phyloP scores from a whole-genome alignment of 2,329 filamentous ascomycete genomes.

The Penicillium corylophilum region DNA sequence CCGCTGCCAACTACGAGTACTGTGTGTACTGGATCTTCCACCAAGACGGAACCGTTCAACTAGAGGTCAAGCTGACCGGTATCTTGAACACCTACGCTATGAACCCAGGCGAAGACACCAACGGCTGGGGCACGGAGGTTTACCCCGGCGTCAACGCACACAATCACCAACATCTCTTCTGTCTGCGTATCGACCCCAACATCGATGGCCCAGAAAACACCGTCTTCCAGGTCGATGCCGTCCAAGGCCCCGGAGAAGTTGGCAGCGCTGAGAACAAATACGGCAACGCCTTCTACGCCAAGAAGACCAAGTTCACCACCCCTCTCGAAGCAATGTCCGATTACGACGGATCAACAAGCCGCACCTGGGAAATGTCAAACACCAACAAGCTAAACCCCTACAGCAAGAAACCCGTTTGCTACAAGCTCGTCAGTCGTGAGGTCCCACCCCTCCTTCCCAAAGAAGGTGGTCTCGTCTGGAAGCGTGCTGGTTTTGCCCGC shows the following conservation, averaged over 20 bases:
- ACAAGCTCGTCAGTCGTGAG: constrained; percentile 87
- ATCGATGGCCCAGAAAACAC: constrained; percentile 84
- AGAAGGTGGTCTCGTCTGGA: constrained; percentile 79
- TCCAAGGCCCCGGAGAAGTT: constrained; percentile 67
- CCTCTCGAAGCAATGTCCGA: constrained; percentile 69
- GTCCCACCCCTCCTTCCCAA: constrained; percentile 77
- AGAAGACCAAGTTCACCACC: constrained; percentile 75
- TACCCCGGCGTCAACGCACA: constrained; percentile 90
- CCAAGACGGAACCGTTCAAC: constrained; percentile 87
- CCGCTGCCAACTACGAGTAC: constrained; percentile 95
- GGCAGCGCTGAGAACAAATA: constrained; percentile 81
- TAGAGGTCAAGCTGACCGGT: constrained; percentile 86
- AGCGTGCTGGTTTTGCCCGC: constrained; percentile 80
- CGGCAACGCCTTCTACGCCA: constrained; percentile 85
- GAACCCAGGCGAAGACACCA: constrained; percentile 73
- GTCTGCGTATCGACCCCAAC: constrained; percentile 80
- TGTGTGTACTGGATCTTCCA: constrained; percentile 86
- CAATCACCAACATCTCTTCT: constrained; percentile 96
- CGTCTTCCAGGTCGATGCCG: constrained; percentile 77
- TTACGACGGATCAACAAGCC: constrained; percentile 74
- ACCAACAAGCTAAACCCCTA: constrained; percentile 79
- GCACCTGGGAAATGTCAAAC: constrained; percentile 91
- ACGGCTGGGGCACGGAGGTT: constrained; percentile 88
- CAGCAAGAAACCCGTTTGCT: constrained; percentile 78
- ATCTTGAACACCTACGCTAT: constrained; percentile 91